phyloP scores from a whole-genome alignment of 805 yeast genomes.

The Nakazawaea ishiwadae region DNA sequence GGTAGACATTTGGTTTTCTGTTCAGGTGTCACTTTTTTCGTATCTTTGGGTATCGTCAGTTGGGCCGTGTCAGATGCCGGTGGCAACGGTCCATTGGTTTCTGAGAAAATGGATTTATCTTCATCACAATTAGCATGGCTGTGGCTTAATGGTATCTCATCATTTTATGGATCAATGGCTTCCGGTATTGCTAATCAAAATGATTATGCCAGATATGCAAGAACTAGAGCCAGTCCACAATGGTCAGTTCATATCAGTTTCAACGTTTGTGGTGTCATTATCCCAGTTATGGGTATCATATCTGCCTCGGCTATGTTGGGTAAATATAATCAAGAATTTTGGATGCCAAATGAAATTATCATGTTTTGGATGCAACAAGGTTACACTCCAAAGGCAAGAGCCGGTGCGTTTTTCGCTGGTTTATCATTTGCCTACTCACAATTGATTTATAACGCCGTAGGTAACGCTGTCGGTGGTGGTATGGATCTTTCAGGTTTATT shows the following conservation, averaged over 20 bases:
- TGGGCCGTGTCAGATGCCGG: slow-evolving; percentile 22
- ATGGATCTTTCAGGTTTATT: slow-evolving; percentile 46
- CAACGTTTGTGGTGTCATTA: slow-evolving; percentile 33
- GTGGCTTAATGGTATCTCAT: slow-evolving; percentile 34
- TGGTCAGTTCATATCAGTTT: slow-evolving; percentile 19
- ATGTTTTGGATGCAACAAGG: slow-evolving; percentile 34
- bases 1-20: slow-evolving; percentile 16
- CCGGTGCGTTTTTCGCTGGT: slow-evolving; percentile 44
- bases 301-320: slow-evolving; percentile 38
- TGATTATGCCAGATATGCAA: slow-evolving; percentile 29
- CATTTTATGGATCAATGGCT: slow-evolving; percentile 35
- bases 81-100: slow-evolving; percentile 26
- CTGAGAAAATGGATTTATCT: slow-evolving; percentile 17
- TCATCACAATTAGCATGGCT: slow-evolving; percentile 31
- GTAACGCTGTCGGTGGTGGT: slow-evolving; percentile 40
- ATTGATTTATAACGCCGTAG: slow-evolving; percentile 33
- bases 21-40: slow-evolving; percentile 26
- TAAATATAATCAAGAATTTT: slow-evolving; percentile 33
- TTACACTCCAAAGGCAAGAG: slow-evolving; percentile 32
- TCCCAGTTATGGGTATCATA: slow-evolving; percentile 42
- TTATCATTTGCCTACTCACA: slow-evolving; percentile 32
- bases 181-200: slow-evolving; percentile 34
- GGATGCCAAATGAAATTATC: slow-evolving; percentile 43
- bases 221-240: slow-evolving; percentile 7
- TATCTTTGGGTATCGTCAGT: slow-evolving; percentile 26